Conservation (phyloP, 169 alveolate genomes). For the Eimeria maxima region DNA sequence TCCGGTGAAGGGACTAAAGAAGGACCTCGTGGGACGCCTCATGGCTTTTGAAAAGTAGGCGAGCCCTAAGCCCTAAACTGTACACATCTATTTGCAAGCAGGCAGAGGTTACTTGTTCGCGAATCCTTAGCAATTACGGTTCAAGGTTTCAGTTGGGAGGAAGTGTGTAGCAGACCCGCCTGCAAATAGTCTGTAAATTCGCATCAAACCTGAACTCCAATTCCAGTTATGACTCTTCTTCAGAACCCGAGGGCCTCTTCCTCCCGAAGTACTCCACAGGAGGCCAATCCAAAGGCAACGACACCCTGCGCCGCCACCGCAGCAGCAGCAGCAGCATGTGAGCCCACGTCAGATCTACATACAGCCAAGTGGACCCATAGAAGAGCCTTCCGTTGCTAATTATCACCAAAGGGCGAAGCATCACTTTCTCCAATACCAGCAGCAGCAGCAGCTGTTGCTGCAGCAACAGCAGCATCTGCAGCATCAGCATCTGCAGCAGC, state of each 20-base stretch:
- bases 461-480: slow-evolving; percentile 51
- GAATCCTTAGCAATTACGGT: background rate
- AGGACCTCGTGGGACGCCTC: slow-evolving; percentile 24
- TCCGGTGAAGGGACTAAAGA: slow-evolving; percentile 40
- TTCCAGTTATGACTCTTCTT: background rate
- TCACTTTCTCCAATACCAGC: slow-evolving; percentile 31
- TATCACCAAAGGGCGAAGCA: slow-evolving; percentile 37
- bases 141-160: background rate
- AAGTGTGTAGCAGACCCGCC: background rate
- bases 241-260: slow-evolving; percentile 67
- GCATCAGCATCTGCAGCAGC: background rate
- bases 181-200: background rate
- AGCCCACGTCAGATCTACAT: slow-evolving; percentile 48
- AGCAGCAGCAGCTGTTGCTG: slow-evolving; percentile 45
- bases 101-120: background rate
- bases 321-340: slow-evolving; percentile 68
- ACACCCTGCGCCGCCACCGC: slow-evolving; percentile 31
- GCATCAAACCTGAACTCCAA: background rate
- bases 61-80: background rate
- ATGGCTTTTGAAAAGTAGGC: slow-evolving; percentile 30
- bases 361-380: slow-evolving; percentile 21
- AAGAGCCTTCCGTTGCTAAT: slow-evolving; percentile 18
- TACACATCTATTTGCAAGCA: background rate
- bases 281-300: slow-evolving; percentile 41
- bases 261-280: slow-evolving; percentile 16